Evolutionary conservation across 169 alveolate species (phyloP), one percentile per base, ranked within the genome.

Genomic region (Blepharisma undulans): DNA sequence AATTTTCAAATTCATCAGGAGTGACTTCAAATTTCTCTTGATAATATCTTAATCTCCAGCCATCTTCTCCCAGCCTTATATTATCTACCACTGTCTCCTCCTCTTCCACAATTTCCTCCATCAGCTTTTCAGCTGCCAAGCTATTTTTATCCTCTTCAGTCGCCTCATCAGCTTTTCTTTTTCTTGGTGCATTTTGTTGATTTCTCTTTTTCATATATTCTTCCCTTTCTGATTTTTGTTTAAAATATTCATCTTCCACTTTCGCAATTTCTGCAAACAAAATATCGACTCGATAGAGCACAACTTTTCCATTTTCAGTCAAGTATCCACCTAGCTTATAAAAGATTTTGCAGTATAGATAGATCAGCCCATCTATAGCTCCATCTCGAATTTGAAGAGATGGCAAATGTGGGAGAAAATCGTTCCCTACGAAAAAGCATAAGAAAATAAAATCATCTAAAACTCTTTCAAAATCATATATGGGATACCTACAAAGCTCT

Each of bases 381-480:
- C 99, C 99, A 77, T 97, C 98, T 80, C 97, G 96, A 29, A 98
- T 98, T 80, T 95, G 95, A 4, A 97, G 94, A 27, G 97, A 93
- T 84, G 98, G 98, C 21, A 98, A 95, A 81, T 97, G 99, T 8
- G 99, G 99, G 27, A 99, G 93, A 94, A 99, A 99, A 91, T 99
- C 99, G 92, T 99, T 99, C 76, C 99, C 99, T 7, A 99, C 98
- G 90, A 99, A 97, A 96, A 98, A 97, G 91, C 99, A 97, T 87
- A 99, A 91, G 88, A 99, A 97, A 0, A 98, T 98, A 90, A 99
- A 98, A 94, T 99, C 99, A 93, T 99, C 99, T 25, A 99, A 97
- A 22, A 98, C 97, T 87, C 99, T 93, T 91, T 88, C 92, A 21
- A 88, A 88, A 34, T 88, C 79, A 21, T 29, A 76, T 21, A 21